These are phyloP conservation scores for Leptographium galeiforme DNA, from an alignment of 2,329 filamentous ascomycete genomes.

Conservation along the genomic window DNA sequence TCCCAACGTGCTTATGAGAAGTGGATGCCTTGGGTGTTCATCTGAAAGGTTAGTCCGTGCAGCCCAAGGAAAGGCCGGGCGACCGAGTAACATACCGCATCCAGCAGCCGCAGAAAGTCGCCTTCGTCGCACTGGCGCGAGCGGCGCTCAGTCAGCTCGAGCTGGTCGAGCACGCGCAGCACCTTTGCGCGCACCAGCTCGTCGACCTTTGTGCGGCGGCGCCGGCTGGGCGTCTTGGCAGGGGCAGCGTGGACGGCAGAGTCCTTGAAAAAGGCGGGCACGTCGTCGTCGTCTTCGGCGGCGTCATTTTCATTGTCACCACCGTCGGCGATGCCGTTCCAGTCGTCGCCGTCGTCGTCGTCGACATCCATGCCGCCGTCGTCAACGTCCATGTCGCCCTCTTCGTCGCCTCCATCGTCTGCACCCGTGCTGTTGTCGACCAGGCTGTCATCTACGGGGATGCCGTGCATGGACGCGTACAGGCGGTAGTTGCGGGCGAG, in stretches of 20 bases:
- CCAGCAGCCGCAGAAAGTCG: conserved; percentile 71
- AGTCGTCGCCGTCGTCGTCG: conserved; percentile 33
- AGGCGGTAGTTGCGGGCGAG: conserved; percentile 80
- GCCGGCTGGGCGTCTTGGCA: conserved; percentile 51
- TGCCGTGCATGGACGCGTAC: conserved; percentile 78
- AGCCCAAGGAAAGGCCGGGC: no score
- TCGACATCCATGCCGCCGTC: conserved; percentile 33
- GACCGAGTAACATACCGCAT: conserved; percentile 27
- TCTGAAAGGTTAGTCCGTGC: conserved; percentile 20
- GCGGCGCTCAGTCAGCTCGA: conserved; percentile 66
- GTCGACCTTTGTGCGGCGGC: conserved; percentile 66
- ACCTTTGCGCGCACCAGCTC: conserved; percentile 81
- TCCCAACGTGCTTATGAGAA: conserved; percentile 45
- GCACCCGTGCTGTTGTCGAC: conserved; percentile 28
- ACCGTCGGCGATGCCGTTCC: conserved; percentile 38
- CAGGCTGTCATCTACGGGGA: conserved; percentile 58
- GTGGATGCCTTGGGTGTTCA: conserved; percentile 88
- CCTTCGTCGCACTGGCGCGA: conserved; percentile 83
- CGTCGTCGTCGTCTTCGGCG: conserved; percentile 44
- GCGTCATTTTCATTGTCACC: conserved; percentile 42
- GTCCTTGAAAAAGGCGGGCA: conserved; percentile 77
- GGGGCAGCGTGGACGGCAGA: conserved; percentile 24
- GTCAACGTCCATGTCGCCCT: conserved; percentile 29
- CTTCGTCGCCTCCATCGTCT: conserved; percentile 31
- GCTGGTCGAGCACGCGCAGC: conserved; percentile 69